Evolutionary conservation across 768 basidiomycete genomes (phyloP).

Genomic region (Phaeolepiota aurea): DNA sequence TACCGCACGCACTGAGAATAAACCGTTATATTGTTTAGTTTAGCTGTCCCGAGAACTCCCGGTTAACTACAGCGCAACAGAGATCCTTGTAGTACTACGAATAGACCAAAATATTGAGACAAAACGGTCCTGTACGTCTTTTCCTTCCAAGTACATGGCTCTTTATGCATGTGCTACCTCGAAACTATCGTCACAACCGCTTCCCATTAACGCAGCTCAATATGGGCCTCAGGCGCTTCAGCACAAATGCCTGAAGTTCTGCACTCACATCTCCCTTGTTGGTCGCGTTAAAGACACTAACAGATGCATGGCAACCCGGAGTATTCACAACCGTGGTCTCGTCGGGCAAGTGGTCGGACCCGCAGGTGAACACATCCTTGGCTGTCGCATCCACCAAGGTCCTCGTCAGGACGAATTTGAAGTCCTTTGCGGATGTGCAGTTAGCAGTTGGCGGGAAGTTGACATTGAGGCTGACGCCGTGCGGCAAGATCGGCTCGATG

Average conservation of each 20-base stretch:
- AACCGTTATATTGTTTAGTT: too few relatives aligned
- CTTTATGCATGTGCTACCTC: too few relatives aligned
- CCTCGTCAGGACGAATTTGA: slow-evolving; percentile 36
- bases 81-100: too few relatives aligned
- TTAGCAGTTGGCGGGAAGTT: slow-evolving; percentile 34
- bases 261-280: slow-evolving; percentile 35
- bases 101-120: too few relatives aligned
- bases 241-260: slow-evolving; percentile 28
- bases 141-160: too few relatives aligned
- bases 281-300: slow-evolving; percentile 35
- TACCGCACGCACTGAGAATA: too few relatives aligned
- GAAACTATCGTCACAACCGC: background rate
- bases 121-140: too few relatives aligned
- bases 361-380: slow-evolving; percentile 36
- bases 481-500: slow-evolving; percentile 28
- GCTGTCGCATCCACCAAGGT: slow-evolving; percentile 19
- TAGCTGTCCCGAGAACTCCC: too few relatives aligned
- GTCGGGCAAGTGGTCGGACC: slow-evolving; percentile 29
- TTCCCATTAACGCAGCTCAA: slow-evolving; percentile 11
- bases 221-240: slow-evolving; percentile 22
- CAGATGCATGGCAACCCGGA: slow-evolving; percentile 34
- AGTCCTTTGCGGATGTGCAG: slow-evolving; percentile 28
- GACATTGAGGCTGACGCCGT: slow-evolving; percentile 36
- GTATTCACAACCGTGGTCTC: slow-evolving; percentile 29
- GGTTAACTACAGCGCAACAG: too few relatives aligned